Evolutionary conservation across 805 yeast genomes (phyloP), one percentile per base, ranked within the genome.

Genomic region (Blastobotrys chiropterorum): DNA sequence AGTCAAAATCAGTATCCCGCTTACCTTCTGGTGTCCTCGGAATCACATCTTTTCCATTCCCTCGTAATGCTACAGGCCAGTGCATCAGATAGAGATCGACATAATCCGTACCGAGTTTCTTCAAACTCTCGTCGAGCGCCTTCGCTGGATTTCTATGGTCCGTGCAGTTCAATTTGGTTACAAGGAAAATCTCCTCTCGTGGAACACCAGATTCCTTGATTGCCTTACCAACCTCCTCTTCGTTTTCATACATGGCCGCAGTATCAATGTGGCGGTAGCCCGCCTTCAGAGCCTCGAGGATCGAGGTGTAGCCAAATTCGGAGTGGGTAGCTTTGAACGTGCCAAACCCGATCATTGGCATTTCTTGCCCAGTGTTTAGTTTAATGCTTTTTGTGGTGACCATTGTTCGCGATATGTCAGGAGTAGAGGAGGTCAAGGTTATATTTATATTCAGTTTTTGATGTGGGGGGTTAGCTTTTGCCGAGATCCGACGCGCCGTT

Each of bases 221-320:
- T 38, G 71, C 70, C 31, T 55, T 60, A 7, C 94, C 89, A 13
- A 83, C 83, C 56, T 77, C 82, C 15, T 67, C 72, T 66, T 87
- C 95, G 62, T 83, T 83, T 2, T 78, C 78, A 65, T 86, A 86
- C 55, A 76, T 73, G 64, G 79, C 79, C 2, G 92, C 92, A 11
- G 90, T 80, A 65, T 86, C 94, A 58, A 86, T 82, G 63, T 82
- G 87, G 56, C 83, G 75, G 66, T 82, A 83, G 13, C 90, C 90
- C 7, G 73, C 71, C 61, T 80, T 73, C 54, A 86, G 72, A 0
- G 90, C 92, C 19, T 38, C 43, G 20, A 45, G 44, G 34, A 26
- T 41, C 42, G 49, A 45, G 43, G 15, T 50, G 41, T 20, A 40
- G 3, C 46, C 46, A 40, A n/a, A 8, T 21, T 15, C 41, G 48